Evolutionary conservation across 306 rosid genomes (phyloP).

Genomic region (Cucumis melo): DNA sequence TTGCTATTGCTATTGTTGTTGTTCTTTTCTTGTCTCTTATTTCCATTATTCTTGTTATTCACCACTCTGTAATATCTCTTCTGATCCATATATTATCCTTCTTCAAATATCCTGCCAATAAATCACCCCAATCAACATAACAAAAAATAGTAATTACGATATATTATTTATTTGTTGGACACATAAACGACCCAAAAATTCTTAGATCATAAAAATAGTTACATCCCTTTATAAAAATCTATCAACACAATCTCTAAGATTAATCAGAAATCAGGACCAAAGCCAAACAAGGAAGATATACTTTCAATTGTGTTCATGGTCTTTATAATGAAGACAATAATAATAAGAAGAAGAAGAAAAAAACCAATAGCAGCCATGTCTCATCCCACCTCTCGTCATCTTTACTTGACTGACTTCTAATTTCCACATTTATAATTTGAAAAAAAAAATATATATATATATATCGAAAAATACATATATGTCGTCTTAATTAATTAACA

Average conservation of each 20-base stretch:
- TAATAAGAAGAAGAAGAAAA: not conserved
- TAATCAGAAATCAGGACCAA: not conserved
- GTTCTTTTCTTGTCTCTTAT: not conserved
- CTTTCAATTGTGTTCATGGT: not conserved
- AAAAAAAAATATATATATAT: too few species aligned
- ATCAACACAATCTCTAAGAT: not conserved
- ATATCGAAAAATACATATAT: not conserved
- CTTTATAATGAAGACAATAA: not conserved
- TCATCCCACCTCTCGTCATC: not conserved
- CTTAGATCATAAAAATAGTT: too few species aligned
- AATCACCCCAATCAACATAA: not conserved
- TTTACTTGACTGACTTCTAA: not conserved
- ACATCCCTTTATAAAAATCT: too few species aligned
- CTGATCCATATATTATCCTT: not conserved
- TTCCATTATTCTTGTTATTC: not conserved
- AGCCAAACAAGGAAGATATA: not conserved
- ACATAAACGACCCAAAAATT: too few species aligned
- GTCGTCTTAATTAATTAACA: too few species aligned
- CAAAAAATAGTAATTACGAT: not conserved
- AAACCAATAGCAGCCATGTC: not conserved
- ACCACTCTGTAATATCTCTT: constrained; percentile 1
- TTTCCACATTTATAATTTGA: not conserved
- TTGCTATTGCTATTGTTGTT: not conserved
- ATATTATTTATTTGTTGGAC: too few species aligned
- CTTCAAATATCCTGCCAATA: not conserved